Percentiles rank a stretch among this genome's conserved stretches.
These are phyloP conservation scores for Chaetomium sp. DNA, from an alignment of 2,329 filamentous ascomycete genomes.

Conservation along the genomic window DNA sequence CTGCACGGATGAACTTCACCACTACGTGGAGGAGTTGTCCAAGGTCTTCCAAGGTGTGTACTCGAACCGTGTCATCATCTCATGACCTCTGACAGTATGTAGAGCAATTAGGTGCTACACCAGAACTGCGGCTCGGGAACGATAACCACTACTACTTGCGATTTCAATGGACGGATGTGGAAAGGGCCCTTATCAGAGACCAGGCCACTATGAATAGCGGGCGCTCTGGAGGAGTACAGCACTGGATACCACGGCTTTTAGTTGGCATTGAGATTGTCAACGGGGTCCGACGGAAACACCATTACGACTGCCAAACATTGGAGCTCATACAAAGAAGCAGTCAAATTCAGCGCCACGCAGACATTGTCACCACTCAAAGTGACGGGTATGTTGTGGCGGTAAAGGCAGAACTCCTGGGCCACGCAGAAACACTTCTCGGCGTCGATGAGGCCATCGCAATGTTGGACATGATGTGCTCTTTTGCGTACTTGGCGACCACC, in stretches of 20 bases:
- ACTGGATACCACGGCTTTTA: slow-evolving; percentile 2
- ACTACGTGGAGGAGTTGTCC: slow-evolving; percentile 16
- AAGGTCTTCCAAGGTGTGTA: slow-evolving; percentile 8
- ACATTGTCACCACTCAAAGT: slow-evolving; percentile 77
- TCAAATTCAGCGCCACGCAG: slow-evolving; percentile 71
- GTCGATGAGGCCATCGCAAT: slow-evolving; percentile 81
- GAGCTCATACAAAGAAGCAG: slow-evolving; percentile 74
- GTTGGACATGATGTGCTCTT: slow-evolving; percentile 77
- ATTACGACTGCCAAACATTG: slow-evolving; percentile 81
- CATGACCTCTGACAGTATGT: background rate
- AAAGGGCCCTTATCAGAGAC: slow-evolving; percentile 9
- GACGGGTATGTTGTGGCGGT: slow-evolving; percentile 69
- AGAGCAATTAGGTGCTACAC: slow-evolving; percentile 9
- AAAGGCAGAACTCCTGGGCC: slow-evolving; percentile 61
- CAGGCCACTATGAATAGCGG: slow-evolving; percentile 44
- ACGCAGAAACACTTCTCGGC: slow-evolving; percentile 70
- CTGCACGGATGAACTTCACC: slow-evolving; percentile 8
- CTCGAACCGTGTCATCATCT: too few species aligned
- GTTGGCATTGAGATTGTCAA: slow-evolving; percentile 62
- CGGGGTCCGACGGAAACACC: slow-evolving; percentile 61
- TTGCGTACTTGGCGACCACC: slow-evolving; percentile 65
- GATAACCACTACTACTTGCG: slow-evolving; percentile 36
- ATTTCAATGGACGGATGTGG: slow-evolving; percentile 46
- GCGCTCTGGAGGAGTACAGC: background rate
- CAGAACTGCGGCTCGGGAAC: slow-evolving; percentile 16